Evolutionary conservation across 2,329 filamentous ascomycete species (phyloP).

Genomic region (Xylaria sp.): DNA sequence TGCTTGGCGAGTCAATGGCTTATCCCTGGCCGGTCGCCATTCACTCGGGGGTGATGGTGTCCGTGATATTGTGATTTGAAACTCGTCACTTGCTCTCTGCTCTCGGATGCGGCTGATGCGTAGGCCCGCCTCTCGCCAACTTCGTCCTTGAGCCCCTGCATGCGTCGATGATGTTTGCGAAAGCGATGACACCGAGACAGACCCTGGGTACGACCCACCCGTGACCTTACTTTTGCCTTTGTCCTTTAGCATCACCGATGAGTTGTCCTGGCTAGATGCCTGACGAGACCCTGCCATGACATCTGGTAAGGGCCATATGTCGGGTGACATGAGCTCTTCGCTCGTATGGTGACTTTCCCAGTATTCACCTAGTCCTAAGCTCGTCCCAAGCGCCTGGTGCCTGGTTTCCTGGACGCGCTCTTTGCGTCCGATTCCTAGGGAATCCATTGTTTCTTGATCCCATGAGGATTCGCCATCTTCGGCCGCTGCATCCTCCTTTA

Average conservation of each 20-base stretch:
- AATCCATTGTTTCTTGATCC: constrained; percentile 25
- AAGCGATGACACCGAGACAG: constrained; percentile 12
- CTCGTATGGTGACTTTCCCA: constrained; percentile 21
- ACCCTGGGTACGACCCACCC: constrained; percentile 13
- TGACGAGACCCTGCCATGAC: constrained; percentile 10
- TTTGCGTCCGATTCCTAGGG: constrained; percentile 29
- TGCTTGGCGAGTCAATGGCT: constrained; percentile 25
- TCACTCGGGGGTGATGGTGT: constrained; percentile 19
- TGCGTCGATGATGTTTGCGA: constrained; percentile 18
- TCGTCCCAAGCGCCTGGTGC: constrained; percentile 3
- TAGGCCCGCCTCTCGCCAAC: constrained; percentile 20
- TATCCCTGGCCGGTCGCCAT: constrained; percentile 12
- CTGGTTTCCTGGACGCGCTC: constrained; percentile 22
- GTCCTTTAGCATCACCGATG: constrained; percentile 12
- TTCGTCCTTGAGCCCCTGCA: constrained; percentile 15
- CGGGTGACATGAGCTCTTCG: constrained; percentile 22
- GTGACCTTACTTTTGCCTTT: constrained; percentile 16
- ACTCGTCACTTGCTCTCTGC: constrained; percentile 14
- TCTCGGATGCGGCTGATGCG: constrained; percentile 19
- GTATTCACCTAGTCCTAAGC: constrained; percentile 15
- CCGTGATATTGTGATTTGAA: constrained; percentile 18
- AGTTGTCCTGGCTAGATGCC: not conserved
- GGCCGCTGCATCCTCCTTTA: constrained; percentile 6
- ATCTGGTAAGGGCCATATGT: constrained; percentile 23
- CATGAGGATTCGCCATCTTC: constrained; percentile 25